A percentile compares a stretch with the other conserved stretches of the same genome.
phyloP scores from a whole-genome alignment of 1,284 basidiomycete genomes.

The Malassezia vespertilionis region DNA sequence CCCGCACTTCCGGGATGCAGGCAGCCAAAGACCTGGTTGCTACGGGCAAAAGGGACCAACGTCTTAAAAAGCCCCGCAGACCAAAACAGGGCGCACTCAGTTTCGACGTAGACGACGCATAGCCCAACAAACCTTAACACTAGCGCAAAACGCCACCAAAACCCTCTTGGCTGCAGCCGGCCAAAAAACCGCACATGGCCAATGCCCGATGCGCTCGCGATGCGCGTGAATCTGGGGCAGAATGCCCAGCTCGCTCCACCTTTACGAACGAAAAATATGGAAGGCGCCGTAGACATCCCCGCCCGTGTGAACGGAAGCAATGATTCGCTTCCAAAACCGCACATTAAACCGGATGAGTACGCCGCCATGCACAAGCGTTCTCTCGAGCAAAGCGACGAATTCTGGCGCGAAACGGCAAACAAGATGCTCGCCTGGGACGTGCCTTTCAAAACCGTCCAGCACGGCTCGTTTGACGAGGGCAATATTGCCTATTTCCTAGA shows the following conservation, averaged over 20 bases:
- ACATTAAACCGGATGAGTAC: slow-evolving; percentile 9
- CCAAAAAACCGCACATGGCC: too few relatives aligned
- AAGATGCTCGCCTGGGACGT: slow-evolving; percentile 78
- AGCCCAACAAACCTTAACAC: too few relatives aligned
- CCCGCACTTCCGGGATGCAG: too few relatives aligned
- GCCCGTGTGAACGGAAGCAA: slow-evolving; percentile 8
- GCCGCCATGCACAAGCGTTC: slow-evolving; percentile 5
- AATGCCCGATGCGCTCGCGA: too few relatives aligned
- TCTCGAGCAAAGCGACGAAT: slow-evolving; percentile 1
- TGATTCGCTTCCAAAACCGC: slow-evolving; percentile 4
- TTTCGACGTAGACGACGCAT: slow-evolving; percentile 4
- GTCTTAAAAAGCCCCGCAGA: not conserved
- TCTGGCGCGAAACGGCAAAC: slow-evolving; percentile 51
- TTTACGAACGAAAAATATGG: too few relatives aligned
- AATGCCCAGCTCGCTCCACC: too few relatives aligned
- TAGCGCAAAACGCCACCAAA: too few relatives aligned
- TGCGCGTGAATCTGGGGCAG: too few relatives aligned
- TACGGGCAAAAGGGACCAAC: too few relatives aligned
- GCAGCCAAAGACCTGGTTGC: too few relatives aligned
- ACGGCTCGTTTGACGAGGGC: slow-evolving; percentile 72
- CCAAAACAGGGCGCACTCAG: not conserved
- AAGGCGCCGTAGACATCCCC: slow-evolving; percentile 10
- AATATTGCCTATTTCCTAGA: slow-evolving; percentile 80
- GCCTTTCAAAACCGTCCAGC: slow-evolving; percentile 76
- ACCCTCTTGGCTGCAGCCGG: too few relatives aligned